These are phyloP conservation scores for Nyssa sinensis DNA, from an alignment of 148 eudicot species.

Conservation along the genomic window DNA sequence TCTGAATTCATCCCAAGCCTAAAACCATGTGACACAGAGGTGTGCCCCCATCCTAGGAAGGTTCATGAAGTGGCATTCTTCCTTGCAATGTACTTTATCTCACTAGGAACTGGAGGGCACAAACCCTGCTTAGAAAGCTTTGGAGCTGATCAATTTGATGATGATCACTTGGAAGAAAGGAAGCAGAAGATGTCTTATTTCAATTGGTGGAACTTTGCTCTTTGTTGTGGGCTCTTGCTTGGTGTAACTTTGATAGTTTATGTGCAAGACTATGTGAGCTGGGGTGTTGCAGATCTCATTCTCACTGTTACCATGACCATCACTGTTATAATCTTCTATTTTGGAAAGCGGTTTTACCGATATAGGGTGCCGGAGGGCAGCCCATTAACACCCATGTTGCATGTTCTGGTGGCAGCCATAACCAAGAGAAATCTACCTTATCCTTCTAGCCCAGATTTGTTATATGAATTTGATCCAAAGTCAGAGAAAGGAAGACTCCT, in stretches of 20 bases:
- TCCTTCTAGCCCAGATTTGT: conserved; percentile 14
- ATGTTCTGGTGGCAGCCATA: conserved; percentile 26
- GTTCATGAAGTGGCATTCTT: conserved; percentile 12
- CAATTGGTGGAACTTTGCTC: conserved; percentile 45
- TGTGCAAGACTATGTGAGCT: conserved; percentile 12
- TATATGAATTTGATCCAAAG: conserved; percentile 27
- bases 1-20: conserved; percentile 22
- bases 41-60: conserved; percentile 18
- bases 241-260: conserved; percentile 30
- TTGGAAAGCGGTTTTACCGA: conserved; percentile 23
- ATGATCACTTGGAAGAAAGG: conserved; percentile 12
- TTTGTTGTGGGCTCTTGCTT: conserved; percentile 36
- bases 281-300: conserved; percentile 21
- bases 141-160: conserved; percentile 20
- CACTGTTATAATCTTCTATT: conserved; percentile 12
- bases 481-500: conserved; percentile 20
- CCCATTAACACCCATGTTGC: conserved; percentile 24
- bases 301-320: conserved; percentile 18
- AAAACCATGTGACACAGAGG: conserved; percentile 21
- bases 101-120: conserved; percentile 19
- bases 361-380: conserved; percentile 22
- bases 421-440: conserved; percentile 15
- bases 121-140: conserved; percentile 22
- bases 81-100: conserved; percentile 12
- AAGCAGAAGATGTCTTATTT: conserved; percentile 38